Conservation (phyloP, 441 rosid genomes). For the Populus hybrid region DNA sequence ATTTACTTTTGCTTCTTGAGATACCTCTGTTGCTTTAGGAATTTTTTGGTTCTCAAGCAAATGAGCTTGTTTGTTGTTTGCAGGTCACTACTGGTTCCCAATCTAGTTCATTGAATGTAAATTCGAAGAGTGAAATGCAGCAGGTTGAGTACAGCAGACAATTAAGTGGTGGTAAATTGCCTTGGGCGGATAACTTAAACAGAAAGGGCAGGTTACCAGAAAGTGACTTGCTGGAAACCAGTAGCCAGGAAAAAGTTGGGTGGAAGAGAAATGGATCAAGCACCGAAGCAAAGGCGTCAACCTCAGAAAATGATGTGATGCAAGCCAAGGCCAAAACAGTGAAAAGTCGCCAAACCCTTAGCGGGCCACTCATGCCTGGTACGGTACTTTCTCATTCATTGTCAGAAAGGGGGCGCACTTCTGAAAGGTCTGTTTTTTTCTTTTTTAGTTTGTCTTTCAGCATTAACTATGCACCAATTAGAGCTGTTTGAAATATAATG, state of each 20-base stretch:
- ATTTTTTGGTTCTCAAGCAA: conserved; percentile 2
- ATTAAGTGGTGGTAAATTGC: conserved; percentile 30
- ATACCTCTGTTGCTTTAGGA: not conserved
- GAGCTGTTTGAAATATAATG: conserved; percentile 2
- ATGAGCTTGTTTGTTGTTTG: conserved; percentile 20
- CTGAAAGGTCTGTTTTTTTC: conserved; percentile 58
- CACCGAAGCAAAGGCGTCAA: conserved; percentile 47
- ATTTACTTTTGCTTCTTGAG: not conserved
- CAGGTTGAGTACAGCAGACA: conserved; percentile 38
- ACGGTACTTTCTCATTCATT: conserved; percentile 50
- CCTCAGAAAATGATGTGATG: conserved; percentile 48
- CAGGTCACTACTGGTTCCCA: conserved; percentile 36
- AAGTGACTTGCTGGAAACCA: conserved; percentile 37
- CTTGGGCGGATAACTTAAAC: conserved; percentile 35
- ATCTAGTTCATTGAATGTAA: conserved; percentile 31
- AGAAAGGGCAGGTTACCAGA: conserved; percentile 51
- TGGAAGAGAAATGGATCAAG: conserved; percentile 41
- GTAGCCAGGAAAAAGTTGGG: conserved; percentile 36
- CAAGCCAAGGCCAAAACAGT: conserved; percentile 46
- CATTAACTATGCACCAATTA: not conserved
- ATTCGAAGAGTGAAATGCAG: conserved; percentile 27
- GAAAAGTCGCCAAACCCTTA: conserved; percentile 71
- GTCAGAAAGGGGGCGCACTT: too few species aligned
- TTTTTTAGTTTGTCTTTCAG: conserved; percentile 4
- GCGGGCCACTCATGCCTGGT: conserved; percentile 85